These are phyloP conservation scores for Corynascus novoguineensis DNA, from an alignment of 495 filamentous ascomycete genomes.

Conservation along the genomic window DNA sequence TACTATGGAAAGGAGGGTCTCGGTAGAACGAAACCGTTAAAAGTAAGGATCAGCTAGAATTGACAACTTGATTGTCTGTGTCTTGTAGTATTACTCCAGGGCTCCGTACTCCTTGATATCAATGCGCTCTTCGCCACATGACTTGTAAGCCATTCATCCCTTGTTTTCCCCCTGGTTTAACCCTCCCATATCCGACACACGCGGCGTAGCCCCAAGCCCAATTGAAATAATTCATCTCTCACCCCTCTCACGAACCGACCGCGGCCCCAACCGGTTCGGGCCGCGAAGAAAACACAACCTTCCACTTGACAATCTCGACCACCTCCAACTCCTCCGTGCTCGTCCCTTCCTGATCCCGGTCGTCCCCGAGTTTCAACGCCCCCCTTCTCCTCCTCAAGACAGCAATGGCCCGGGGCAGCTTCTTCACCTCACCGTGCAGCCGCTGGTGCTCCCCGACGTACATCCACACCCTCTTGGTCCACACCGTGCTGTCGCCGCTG, in stretches of 20 bases:
- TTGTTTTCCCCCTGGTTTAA: too few relatives aligned
- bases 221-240: background rate
- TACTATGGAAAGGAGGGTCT: slow-evolving; percentile 92
- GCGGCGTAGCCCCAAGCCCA: background rate
- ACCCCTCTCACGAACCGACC: background rate
- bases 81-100: too few relatives aligned
- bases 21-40: slow-evolving; percentile 63
- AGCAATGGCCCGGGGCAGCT: slow-evolving; percentile 68
- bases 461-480: slow-evolving; percentile 86
- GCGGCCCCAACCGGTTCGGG: slow-evolving; percentile 73
- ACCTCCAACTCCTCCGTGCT: slow-evolving; percentile 47
- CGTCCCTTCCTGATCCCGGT: slow-evolving; percentile 18
- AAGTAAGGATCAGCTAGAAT: background rate
- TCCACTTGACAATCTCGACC: slow-evolving; percentile 81
- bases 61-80: background rate
- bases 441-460: slow-evolving; percentile 88
- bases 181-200: too few relatives aligned
- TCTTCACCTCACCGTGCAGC: slow-evolving; percentile 85
- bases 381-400: slow-evolving; percentile 37
- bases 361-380: slow-evolving; percentile 8
- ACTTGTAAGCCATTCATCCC: too few relatives aligned
- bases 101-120: too few relatives aligned
- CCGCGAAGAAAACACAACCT: slow-evolving; percentile 77
- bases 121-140: too few relatives aligned
- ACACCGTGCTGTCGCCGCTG: slow-evolving; percentile 39